phyloP scores from a whole-genome alignment of 345 rosid species.

The Toxicodendron radicans region DNA sequence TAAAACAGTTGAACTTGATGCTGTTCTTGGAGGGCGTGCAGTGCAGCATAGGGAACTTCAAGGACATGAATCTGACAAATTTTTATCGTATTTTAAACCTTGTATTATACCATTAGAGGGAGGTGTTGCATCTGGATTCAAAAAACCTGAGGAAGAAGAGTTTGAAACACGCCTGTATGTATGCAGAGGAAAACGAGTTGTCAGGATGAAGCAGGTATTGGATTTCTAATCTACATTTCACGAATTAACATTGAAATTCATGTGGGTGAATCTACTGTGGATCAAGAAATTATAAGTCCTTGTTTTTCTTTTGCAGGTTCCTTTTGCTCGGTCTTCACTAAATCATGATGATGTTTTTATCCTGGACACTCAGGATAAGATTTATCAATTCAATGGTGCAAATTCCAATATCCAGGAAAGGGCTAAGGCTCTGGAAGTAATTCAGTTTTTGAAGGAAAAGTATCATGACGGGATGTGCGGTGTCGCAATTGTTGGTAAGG shows the following conservation, averaged over 20 bases:
- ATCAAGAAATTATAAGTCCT: slow-evolving; percentile 22
- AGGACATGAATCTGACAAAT: slow-evolving; percentile 96
- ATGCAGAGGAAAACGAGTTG: slow-evolving; percentile 87
- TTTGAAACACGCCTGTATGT: slow-evolving; percentile 88
- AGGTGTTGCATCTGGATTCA: slow-evolving; percentile 96
- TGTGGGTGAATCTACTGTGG: slow-evolving; percentile 18
- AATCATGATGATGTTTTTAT: slow-evolving; percentile 99
- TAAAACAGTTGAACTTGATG: slow-evolving; percentile 96
- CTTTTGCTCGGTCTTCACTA: slow-evolving; percentile 90
- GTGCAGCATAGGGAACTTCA: slow-evolving; percentile 97
- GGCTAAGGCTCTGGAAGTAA: slow-evolving; percentile 93
- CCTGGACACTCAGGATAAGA: slow-evolving; percentile 76
- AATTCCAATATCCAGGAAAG: slow-evolving; percentile 98
- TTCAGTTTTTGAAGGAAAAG: slow-evolving; percentile 89
- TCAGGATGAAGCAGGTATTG: slow-evolving; percentile 92
- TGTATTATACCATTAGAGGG: slow-evolving; percentile 96
- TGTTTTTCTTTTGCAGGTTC: slow-evolving; percentile 58
- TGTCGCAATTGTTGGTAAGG: slow-evolving; percentile 87
- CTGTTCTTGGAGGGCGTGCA: slow-evolving; percentile 96
- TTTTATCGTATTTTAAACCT: slow-evolving; percentile 96
- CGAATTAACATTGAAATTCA: not conserved
- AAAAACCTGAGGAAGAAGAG: slow-evolving; percentile 72
- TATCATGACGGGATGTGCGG: slow-evolving; percentile 80
- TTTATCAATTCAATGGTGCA: slow-evolving; percentile 97
- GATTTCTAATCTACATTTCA: slow-evolving; percentile 8